These are phyloP conservation scores for Phaeosphaeria sp. DNA, from an alignment of 2,329 filamentous ascomycete species.

Conservation along the genomic window DNA sequence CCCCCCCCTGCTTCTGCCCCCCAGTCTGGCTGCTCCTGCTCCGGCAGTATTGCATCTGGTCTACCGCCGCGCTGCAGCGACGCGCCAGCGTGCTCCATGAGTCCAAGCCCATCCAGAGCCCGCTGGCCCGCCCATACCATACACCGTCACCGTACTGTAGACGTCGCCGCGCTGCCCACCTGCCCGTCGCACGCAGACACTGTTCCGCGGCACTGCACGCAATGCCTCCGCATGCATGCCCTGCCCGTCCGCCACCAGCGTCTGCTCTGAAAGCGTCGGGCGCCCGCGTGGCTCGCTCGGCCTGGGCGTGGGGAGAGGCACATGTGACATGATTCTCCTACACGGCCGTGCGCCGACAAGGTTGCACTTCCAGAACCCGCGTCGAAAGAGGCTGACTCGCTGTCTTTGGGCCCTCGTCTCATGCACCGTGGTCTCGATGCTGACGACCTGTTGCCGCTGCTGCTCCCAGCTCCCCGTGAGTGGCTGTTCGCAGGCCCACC, in stretches of 20 bases:
- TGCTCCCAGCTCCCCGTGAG: constrained; percentile 7
- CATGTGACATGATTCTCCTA: constrained; percentile 30
- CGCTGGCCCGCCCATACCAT: not conserved
- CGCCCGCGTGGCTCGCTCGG: constrained; percentile 32
- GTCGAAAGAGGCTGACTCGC: constrained; percentile 40
- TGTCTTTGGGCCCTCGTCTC: constrained; percentile 16
- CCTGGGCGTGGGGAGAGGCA: constrained; percentile 44
- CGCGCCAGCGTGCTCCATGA: too few relatives aligned
- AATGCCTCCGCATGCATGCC: constrained; percentile 13
- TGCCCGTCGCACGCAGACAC: not conserved
- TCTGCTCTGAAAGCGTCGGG: constrained; percentile 21
- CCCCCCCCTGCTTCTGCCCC: constrained; percentile 11
- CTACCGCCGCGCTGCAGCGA: too few relatives aligned
- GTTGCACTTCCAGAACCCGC: constrained; percentile 45
- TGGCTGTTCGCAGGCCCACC: constrained; percentile 15
- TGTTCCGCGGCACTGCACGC: not conserved
- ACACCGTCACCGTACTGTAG: too few relatives aligned
- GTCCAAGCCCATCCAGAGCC: not conserved
- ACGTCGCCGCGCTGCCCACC: not conserved
- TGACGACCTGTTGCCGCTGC: not conserved
- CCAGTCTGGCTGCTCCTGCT: constrained; percentile 10
- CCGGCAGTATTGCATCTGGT: constrained; percentile 26
- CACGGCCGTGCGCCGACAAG: constrained; percentile 29
- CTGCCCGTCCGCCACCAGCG: constrained; percentile 11
- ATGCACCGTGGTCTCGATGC: constrained; percentile 5